Base-by-base conservation (phyloP, 75 land plant species). In the Pinus taeda region DNA sequence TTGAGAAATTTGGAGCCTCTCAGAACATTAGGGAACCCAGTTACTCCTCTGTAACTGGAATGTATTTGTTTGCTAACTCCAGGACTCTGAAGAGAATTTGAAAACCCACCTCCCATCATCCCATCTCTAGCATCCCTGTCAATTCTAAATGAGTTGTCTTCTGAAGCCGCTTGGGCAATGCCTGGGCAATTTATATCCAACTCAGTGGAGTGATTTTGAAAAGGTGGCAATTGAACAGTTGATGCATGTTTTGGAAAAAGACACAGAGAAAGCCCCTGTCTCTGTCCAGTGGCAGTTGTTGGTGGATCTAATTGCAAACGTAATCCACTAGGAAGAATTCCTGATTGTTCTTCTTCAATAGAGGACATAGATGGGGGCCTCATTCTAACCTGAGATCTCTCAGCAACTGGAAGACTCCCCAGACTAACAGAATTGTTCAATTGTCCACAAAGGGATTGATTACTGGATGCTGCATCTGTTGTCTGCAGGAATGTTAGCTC, bases 181-280 rank as follows among this genome's bases (percentile, higher is more conserved):
- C 80, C 65, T 17, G 75, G 65, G 57, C 65, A 75, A 33, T 57
- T 79, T 30, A 64, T 42, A 49, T 75, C 45, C 22, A 53, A 21
- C n/a, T 79, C 80, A 59, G 65, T 18, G 3, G 37, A 53, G 21
- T 59, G 64, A 21, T 72, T 72, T 53, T 74, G 79, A 57, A 72
- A 79, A 74, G 80, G 11, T 15, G 26, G 80, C 53, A 26, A 11
- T 77, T 79, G 77, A 5, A 79, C 60, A 45, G 62, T 15, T 26
- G 59, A 59, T 15, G 82, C 60, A 65, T 78, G 87, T 3, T 85
- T 84, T 24, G 94, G 75, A 4, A 88, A 88, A 13, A 92, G 85
- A 79, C 86, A 88, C 37, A 92, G 79, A 15, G 95, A 90, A 17
- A 88, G 85, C 26, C 88, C 86, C 29, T 86, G 87, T 73, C 74